Conservation (phyloP, 768 basidiomycete genomes). For the Clitopilus passeckerianus region DNA sequence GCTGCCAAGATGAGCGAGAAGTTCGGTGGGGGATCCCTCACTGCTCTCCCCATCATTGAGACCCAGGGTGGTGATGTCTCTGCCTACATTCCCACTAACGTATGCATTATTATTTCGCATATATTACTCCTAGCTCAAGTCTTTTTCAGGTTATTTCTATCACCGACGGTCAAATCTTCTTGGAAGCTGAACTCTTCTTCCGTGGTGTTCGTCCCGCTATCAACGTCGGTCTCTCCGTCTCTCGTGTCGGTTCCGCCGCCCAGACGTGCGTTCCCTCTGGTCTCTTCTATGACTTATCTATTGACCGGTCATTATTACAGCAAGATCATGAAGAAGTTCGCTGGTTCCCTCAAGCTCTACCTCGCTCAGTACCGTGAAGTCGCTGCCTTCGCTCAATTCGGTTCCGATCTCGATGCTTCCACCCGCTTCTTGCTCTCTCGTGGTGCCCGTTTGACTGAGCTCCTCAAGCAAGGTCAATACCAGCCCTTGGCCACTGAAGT, state of each 20-base stretch:
- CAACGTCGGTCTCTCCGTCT: constrained; percentile 99
- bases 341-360: constrained; percentile 99
- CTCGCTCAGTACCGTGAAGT: constrained; percentile 99
- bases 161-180: constrained; percentile 99
- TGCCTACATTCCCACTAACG: constrained; percentile 95
- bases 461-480: constrained; percentile 98
- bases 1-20: constrained; percentile 99
- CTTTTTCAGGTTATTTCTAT: constrained; percentile 91
- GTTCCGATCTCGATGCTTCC: constrained; percentile 99
- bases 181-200: constrained; percentile 99
- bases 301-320: constrained; percentile 31
- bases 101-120: constrained; percentile 26
- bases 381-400: constrained; percentile 98
- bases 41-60: constrained; percentile 99
- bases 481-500: constrained; percentile 92
- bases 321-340: constrained; percentile 99
- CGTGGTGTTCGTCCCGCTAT: constrained; percentile 99
- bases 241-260: constrained; percentile 99
- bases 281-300: not conserved
- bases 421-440: constrained; percentile 97
- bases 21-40: constrained; percentile 97
- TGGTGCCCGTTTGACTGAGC: constrained; percentile 98
- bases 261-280: constrained; percentile 73
- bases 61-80: constrained; percentile 99
- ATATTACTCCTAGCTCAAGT: constrained; percentile 8